These are phyloP conservation scores for Mucor sp. DNA, from an alignment of 371 early-diverging fungal genomes.

Conservation along the genomic window DNA sequence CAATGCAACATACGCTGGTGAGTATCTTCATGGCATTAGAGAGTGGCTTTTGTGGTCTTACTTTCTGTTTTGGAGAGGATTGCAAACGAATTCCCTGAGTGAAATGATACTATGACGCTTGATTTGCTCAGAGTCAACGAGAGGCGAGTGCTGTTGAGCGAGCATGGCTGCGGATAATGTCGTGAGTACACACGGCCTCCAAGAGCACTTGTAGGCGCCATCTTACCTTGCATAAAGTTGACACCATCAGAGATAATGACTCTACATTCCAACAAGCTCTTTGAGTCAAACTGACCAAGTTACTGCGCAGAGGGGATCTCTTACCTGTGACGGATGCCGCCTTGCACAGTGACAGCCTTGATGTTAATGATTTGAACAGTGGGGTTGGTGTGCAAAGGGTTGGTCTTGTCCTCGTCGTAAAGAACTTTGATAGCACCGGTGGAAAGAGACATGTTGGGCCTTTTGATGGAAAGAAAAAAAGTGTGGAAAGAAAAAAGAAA, in stretches of 20 bases:
- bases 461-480: neutral
- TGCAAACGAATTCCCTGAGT: constrained; percentile 54
- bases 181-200: neutral
- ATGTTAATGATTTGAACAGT: constrained; percentile 69
- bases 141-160: constrained; percentile 51
- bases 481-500: neutral
- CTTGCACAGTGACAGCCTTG: constrained; percentile 42
- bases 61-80: constrained; percentile 57
- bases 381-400: constrained; percentile 31
- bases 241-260: constrained; percentile 73
- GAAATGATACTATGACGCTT: constrained; percentile 54
- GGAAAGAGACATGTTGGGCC: constrained; percentile 35
- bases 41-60: constrained; percentile 25
- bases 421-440: constrained; percentile 46
- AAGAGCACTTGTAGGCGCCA: neutral
- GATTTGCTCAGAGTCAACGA: constrained; percentile 52
- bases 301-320: neutral
- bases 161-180: constrained; percentile 59
- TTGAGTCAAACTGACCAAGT: neutral
- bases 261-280: constrained; percentile 46
- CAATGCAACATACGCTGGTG: neutral
- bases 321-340: constrained; percentile 62
- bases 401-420: constrained; percentile 37
- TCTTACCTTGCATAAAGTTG: constrained; percentile 66
- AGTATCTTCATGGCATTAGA: neutral